These are phyloP conservation scores for Myxozyma geophila DNA, from an alignment of 805 yeast genomes.

Conservation along the genomic window DNA sequence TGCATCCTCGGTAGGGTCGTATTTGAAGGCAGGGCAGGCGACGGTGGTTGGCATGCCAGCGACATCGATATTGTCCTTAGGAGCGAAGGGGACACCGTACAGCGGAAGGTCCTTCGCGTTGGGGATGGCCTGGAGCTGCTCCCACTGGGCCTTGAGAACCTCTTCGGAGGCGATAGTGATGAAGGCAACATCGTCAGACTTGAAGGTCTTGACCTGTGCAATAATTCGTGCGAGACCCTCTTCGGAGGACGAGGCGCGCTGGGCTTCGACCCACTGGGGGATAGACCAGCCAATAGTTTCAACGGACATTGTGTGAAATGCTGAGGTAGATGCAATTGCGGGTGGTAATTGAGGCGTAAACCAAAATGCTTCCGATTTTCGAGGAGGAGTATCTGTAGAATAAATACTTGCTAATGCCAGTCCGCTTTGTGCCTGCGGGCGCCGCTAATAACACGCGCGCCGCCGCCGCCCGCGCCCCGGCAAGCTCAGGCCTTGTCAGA, in stretches of 20 bases:
- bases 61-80: conserved; percentile 93
- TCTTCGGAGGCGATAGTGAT: conserved; percentile 71
- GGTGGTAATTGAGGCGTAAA: background rate
- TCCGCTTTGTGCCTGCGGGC: background rate
- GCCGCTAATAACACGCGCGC: conserved; percentile 6
- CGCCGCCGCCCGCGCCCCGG: conserved; percentile 20
- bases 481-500: conserved; percentile 1
- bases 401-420: too few relatives aligned
- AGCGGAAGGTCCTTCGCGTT: conserved; percentile 59
- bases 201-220: conserved; percentile 43
- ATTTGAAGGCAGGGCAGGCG: conserved; percentile 87
- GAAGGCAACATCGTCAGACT: conserved; percentile 81
- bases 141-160: conserved; percentile 75
- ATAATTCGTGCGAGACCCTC: conserved; percentile 60
- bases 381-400: background rate
- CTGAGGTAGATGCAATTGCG: background rate
- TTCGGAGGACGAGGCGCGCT: conserved; percentile 63
- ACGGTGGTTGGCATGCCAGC: conserved; percentile 87
- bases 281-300: conserved; percentile 71
- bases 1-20: conserved; percentile 72
- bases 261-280: conserved; percentile 74
- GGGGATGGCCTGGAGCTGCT: conserved; percentile 63
- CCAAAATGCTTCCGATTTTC: background rate
- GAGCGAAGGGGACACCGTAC: conserved; percentile 93
- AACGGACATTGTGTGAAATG: conserved; percentile 8